Percentiles rank a stretch among this genome's conserved stretches.
Conservation (phyloP, 2,329 filamentous ascomycete species). For the Samsoniella hepiali region DNA sequence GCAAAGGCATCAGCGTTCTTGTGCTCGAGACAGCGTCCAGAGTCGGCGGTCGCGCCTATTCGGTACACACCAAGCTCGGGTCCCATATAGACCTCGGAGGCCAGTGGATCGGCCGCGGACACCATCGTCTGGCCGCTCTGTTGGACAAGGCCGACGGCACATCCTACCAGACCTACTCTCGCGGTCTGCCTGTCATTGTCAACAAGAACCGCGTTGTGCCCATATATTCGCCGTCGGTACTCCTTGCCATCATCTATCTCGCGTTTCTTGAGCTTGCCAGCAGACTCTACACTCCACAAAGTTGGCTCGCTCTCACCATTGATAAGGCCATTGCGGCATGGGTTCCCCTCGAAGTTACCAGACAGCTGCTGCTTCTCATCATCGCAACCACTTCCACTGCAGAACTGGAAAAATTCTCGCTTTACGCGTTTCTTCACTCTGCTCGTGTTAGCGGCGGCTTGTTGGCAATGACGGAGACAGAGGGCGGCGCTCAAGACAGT, state of each 20-base stretch:
- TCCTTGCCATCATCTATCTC: background rate
- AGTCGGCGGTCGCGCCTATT: background rate
- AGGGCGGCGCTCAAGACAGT: too few species aligned
- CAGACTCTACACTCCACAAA: background rate
- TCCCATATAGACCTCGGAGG: background rate
- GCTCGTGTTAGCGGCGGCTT: too few species aligned
- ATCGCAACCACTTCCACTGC: too few species aligned
- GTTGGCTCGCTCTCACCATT: too few species aligned
- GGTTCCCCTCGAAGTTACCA: too few species aligned
- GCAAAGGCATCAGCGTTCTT: background rate
- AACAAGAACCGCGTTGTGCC: background rate
- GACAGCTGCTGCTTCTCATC: too few species aligned
- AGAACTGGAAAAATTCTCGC: too few species aligned
- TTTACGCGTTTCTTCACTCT: too few species aligned
- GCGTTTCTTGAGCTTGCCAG: background rate
- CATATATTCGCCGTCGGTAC: background rate
- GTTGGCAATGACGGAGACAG: too few species aligned
- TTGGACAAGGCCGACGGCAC: background rate
- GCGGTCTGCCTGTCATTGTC: background rate
- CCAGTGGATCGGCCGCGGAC: conserved; percentile 2
- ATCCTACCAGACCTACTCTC: background rate
- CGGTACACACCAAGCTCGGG: background rate
- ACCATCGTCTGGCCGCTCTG: background rate
- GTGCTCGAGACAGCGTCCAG: background rate
- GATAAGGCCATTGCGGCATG: too few species aligned